phyloP scores from a whole-genome alignment of 257 asterid species.

The Jaltomata sinuosa region DNA sequence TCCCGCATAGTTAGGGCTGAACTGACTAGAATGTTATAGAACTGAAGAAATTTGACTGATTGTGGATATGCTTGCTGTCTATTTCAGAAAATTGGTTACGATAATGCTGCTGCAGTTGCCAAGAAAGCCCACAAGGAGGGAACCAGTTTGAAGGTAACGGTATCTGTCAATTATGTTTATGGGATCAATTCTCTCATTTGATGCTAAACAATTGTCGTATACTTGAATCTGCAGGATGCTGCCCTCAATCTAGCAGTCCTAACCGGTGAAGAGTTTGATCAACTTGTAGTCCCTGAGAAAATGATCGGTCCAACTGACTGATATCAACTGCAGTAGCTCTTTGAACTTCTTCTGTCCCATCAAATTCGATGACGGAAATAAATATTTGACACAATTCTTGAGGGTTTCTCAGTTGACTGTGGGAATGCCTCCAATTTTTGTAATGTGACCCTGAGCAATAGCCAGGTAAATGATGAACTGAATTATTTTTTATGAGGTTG shows the following conservation, averaged over 20 bases:
- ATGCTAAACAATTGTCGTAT: not conserved
- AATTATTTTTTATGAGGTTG: not conserved
- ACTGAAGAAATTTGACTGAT: not conserved
- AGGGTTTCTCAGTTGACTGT: not conserved
- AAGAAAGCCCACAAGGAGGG: conserved; percentile 99
- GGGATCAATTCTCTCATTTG: not conserved
- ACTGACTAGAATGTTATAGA: not conserved
- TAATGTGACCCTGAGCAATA: not conserved
- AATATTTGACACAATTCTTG: conserved; percentile 1
- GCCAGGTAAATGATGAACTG: not conserved
- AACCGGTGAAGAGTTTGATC: conserved; percentile 64
- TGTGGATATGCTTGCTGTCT: not conserved
- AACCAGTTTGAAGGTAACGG: conserved; percentile 66
- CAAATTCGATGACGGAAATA: not conserved
- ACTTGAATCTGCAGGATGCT: conserved; percentile 56
- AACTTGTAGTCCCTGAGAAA: conserved; percentile 82
- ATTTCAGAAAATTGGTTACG: conserved; percentile 88
- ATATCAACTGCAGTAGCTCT: not conserved
- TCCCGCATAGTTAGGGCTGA: not conserved
- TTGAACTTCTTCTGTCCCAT: not conserved
- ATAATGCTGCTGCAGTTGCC: conserved; percentile 94
- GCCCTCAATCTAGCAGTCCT: conserved; percentile 78
- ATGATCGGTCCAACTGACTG: conserved; percentile 85
- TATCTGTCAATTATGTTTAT: not conserved
- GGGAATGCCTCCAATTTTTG: conserved; percentile 3